Evolutionary conservation across 2,329 filamentous ascomycete species (phyloP).

Genomic region (Pyricularia pennisetigena): DNA sequence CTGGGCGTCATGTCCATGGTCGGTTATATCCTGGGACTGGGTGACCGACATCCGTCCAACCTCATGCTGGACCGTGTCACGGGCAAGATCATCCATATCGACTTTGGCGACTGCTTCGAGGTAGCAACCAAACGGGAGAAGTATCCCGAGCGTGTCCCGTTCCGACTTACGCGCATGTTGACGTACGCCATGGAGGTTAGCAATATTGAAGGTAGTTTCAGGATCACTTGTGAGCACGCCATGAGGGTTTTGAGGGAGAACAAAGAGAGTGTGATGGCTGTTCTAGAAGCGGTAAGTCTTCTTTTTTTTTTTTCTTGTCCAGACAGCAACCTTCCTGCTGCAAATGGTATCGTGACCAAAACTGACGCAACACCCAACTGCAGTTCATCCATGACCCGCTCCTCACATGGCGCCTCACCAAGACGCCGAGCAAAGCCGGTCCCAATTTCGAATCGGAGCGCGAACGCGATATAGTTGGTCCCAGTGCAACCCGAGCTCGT

Average conservation of each 20-base stretch:
- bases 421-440: constrained; percentile 50
- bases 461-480: constrained; percentile 40
- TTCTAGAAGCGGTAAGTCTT: constrained; percentile 81
- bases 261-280: constrained; percentile 97
- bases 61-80: constrained; percentile 94
- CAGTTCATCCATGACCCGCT: constrained; percentile 99
- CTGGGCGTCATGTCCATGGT: constrained; percentile 99
- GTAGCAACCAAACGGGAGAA: constrained; percentile 99
- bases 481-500: constrained; percentile 39
- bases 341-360: background rate
- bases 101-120: constrained; percentile 99
- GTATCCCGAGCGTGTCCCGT: constrained; percentile 93
- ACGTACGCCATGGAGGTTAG: constrained; percentile 99
- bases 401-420: constrained; percentile 86
- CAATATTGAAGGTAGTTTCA: constrained; percentile 98
- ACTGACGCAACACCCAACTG: background rate
- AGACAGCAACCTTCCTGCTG: too few species aligned
- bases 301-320: background rate
- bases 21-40: constrained; percentile 95
- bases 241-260: constrained; percentile 96
- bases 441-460: constrained; percentile 57
- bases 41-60: constrained; percentile 95
- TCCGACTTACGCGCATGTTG: constrained; percentile 96
- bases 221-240: constrained; percentile 95
- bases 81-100: constrained; percentile 95